Evolutionary conservation across 495 filamentous ascomycete genomes (phyloP).

Genomic region (Acidomyces sp.): DNA sequence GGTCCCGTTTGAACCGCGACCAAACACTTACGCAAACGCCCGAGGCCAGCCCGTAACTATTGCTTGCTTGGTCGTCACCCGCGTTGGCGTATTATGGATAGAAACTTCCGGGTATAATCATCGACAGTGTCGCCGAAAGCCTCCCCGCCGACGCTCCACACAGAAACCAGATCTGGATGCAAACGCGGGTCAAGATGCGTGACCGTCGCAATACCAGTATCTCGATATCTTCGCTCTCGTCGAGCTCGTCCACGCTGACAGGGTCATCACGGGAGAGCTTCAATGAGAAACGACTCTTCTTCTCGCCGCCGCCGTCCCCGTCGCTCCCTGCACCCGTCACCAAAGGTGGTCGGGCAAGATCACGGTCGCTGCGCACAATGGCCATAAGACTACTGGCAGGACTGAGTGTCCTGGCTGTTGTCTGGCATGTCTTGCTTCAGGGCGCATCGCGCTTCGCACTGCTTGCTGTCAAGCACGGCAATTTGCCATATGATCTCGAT

Average conservation of each 20-base stretch:
- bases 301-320: conserved; percentile 49
- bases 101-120: too few relatives aligned
- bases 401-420: conserved; percentile 5
- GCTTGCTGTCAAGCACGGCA: conserved; percentile 30
- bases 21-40: too few relatives aligned
- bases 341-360: conserved; percentile 1
- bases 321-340: conserved; percentile 47
- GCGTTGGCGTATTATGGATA: too few relatives aligned
- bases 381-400: conserved; percentile 2
- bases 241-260: conserved; percentile 21
- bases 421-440: conserved; percentile 4
- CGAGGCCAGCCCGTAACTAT: too few relatives aligned
- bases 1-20: too few relatives aligned
- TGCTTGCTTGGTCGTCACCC: too few relatives aligned
- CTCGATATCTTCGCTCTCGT: conserved; percentile 24
- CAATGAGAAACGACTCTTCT: conserved; percentile 38
- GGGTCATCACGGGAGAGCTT: conserved; percentile 45
- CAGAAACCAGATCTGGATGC: not conserved
- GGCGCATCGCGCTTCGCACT: too few relatives aligned
- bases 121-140: too few relatives aligned
- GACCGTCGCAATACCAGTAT: conserved; percentile 28
- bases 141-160: not conserved
- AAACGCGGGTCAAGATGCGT: conserved; percentile 22
- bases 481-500: conserved; percentile 36
- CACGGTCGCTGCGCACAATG: conserved; percentile 1